These are phyloP conservation scores for Kluyveromyces lactis DNA, from an alignment of 805 yeast species.

Conservation along the genomic window DNA sequence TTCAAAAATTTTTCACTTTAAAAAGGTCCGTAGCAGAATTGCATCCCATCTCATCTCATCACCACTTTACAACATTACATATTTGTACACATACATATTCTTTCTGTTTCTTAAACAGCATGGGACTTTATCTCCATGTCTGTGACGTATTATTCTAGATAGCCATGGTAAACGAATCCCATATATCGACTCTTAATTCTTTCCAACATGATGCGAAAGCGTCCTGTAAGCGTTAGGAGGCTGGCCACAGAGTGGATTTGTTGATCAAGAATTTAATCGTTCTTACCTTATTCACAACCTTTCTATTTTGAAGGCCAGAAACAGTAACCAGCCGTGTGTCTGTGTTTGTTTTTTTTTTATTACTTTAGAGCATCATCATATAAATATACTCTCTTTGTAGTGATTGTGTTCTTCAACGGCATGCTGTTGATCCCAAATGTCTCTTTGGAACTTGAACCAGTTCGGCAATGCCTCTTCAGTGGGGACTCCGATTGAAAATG, in stretches of 20 bases:
- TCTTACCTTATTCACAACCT: conserved; percentile 9
- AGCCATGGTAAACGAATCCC: conserved; percentile 53
- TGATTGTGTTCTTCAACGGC: conserved; percentile 28
- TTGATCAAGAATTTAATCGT: neutral
- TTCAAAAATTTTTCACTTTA: too few species aligned
- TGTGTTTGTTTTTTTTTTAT: conserved; percentile 1
- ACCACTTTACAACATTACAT: too few species aligned
- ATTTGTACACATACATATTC: too few species aligned
- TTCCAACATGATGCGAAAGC: too few species aligned
- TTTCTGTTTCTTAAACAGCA: neutral
- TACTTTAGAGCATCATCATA: neutral
- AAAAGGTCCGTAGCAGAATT: too few species aligned
- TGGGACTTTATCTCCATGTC: conserved; percentile 41
- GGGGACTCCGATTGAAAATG: conserved; percentile 41
- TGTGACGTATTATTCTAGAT: conserved; percentile 30
- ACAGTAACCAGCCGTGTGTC: conserved; percentile 9
- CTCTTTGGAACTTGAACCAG: conserved; percentile 65
- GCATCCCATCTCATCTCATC: too few species aligned
- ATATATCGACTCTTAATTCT: conserved; percentile 21
- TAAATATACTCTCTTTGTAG: conserved; percentile 27
- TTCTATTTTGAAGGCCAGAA: conserved; percentile 28
- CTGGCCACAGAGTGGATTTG: conserved; percentile 21
- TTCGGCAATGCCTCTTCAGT: conserved; percentile 54
- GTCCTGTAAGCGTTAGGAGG: neutral
- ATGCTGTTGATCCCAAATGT: conserved; percentile 52